Evolutionary conservation across 2,329 filamentous ascomycete genomes (phyloP).

Genomic region (Tetracladium maxilliforme): DNA sequence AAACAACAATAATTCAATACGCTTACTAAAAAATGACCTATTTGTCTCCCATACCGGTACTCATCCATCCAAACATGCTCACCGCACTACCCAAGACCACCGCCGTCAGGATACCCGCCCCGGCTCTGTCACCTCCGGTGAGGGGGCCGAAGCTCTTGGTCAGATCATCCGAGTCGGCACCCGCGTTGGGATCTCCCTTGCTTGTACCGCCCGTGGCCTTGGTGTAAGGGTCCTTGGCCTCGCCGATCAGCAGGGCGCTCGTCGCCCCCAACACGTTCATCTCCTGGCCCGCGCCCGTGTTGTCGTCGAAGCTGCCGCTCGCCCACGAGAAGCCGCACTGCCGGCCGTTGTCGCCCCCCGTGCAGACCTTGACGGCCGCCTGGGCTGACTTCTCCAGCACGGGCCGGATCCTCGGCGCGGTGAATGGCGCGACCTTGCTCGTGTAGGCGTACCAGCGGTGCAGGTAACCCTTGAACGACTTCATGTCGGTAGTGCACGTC

Average conservation of each 20-base stretch:
- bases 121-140: constrained; percentile 21
- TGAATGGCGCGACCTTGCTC: constrained; percentile 41
- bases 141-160: too few species aligned
- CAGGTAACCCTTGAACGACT: constrained; percentile 51
- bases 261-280: constrained; percentile 40
- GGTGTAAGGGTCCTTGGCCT: constrained; percentile 23
- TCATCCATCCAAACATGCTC: constrained; percentile 20
- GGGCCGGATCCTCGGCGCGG: constrained; percentile 28
- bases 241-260: constrained; percentile 19
- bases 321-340: constrained; percentile 28
- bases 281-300: constrained; percentile 36
- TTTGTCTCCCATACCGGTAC: too few species aligned
- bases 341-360: constrained; percentile 26
- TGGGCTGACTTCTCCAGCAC: constrained; percentile 33
- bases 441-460: constrained; percentile 43
- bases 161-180: neutral
- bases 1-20: too few species aligned
- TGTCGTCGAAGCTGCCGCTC: constrained; percentile 21
- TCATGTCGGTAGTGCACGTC: constrained; percentile 47
- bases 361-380: constrained; percentile 39
- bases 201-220: constrained; percentile 30
- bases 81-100: constrained; percentile 12
- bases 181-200: constrained; percentile 10
- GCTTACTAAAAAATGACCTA: too few species aligned
- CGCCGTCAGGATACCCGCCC: constrained; percentile 24